Evolutionary conservation across 306 rosid species (phyloP), one percentile per base, ranked within the genome.

Genomic region (Trifolium fragiferum): DNA sequence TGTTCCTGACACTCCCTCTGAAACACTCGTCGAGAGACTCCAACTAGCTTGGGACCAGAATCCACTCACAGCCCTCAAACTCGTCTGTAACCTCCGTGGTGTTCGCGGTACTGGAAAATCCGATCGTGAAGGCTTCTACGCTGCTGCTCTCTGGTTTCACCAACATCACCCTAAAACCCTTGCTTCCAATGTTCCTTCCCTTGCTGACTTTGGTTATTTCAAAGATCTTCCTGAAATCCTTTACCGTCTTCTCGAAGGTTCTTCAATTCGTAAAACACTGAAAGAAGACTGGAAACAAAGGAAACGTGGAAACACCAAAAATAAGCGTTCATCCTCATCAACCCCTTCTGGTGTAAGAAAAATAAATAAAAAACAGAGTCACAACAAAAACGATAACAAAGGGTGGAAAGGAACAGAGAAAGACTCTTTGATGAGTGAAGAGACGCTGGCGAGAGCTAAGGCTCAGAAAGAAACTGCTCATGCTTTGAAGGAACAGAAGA

Each of bases 211-310:
- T 60, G 95, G 97, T 0, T 87, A 84, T 78, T 84, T 89, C 79
- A 89, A 91, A 72, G 97, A 91, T 68, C 81, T 91, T 23, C 92
- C 90, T 7, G 92, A 91, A 80, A 81, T 91, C 70, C 90, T 91
- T 4, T 87, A 81, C 73, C 81, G 92, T 18, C 82, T 87, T 41
- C 80, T 89, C 0, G 85, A 87, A 49, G 91, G 95, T 10, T 40
- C 82, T 9, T 82, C 84, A 0, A 82, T 68, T 5, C 76, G 95
- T 10, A 2, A 23, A 21, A 25, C 4, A 0, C 92, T 76, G 11
- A 89, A 83, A 37, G 2, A 10, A 0, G 77, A 78, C 53, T 81
- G 89, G 92, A 0, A 10, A 2, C 7, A 32, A 0, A 4, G 14
- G 10, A 62, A 50, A 19, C 2, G 5, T 8, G 41, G 41, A 19